A percentile compares a stretch with the other conserved stretches of the same genome.
phyloP scores from a whole-genome alignment of 2,329 filamentous ascomycete species.

The Ramularia endophylla region DNA sequence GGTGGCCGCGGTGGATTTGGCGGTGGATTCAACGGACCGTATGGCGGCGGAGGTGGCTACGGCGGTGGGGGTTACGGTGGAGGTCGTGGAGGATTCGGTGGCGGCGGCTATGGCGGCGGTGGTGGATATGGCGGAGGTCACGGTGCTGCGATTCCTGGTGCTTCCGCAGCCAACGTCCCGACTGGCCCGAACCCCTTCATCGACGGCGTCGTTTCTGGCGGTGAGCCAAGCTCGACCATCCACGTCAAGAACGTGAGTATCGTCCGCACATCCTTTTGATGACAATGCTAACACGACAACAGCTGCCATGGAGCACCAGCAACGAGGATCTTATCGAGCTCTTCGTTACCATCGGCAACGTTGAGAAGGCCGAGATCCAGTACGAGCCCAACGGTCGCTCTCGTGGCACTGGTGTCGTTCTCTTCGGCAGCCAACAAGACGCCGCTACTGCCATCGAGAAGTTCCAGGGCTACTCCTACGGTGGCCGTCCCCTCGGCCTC shows the following conservation, averaged over 20 bases:
- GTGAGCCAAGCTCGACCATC: constrained; percentile 76
- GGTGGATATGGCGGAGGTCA: constrained; percentile 45
- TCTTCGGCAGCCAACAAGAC: constrained; percentile 76
- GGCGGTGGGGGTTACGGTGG: constrained; percentile 47
- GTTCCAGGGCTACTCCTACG: constrained; percentile 97
- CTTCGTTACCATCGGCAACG: constrained; percentile 96
- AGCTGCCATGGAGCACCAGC: constrained; percentile 98
- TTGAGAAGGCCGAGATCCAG: constrained; percentile 98
- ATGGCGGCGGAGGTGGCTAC: constrained; percentile 45
- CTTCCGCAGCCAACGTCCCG: constrained; percentile 39
- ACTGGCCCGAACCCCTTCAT: constrained; percentile 81
- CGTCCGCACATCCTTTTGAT: constrained; percentile 18
- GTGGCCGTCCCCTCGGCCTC: constrained; percentile 85
- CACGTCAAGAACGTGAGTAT: constrained; percentile 91
- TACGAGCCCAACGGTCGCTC: constrained; percentile 96
- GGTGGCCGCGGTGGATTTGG: constrained; percentile 59
- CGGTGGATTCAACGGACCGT: constrained; percentile 34
- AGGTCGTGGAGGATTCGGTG: constrained; percentile 53
- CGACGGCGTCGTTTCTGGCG: constrained; percentile 81
- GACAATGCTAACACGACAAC: constrained; percentile 24
- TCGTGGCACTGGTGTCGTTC: constrained; percentile 90
- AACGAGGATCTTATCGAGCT: constrained; percentile 96
- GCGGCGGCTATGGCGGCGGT: constrained; percentile 53
- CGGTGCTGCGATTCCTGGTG: constrained; percentile 34
- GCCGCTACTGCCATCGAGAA: constrained; percentile 93